Base-by-base conservation (phyloP, 352 stramenopile species). In the Pythium volutum region DNA sequence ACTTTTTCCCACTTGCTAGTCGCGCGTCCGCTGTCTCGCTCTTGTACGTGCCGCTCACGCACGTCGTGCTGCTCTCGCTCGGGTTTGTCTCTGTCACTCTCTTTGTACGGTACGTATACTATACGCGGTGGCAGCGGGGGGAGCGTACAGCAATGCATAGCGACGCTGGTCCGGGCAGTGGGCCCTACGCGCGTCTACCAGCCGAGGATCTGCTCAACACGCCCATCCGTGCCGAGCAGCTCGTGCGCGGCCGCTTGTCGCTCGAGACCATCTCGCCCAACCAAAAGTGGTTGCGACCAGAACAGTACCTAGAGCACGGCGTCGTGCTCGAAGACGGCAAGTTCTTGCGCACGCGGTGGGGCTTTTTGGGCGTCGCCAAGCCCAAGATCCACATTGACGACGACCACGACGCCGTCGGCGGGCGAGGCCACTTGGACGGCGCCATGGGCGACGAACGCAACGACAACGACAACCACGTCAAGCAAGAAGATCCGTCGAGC, bases 321-420 rank as follows among this genome's bases (percentile, higher is more conserved):
- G 55, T 73, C 36, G 23, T 55, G 39, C 34, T 74, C 10, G 59
- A 71, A 41, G 49, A 59, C 12, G 55, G 59, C 29, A 51, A 66
- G 14, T 75, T 59, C 42, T 45, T 88, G 50, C 66, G 58, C 26
- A 77, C 64, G n/a, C 66, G 64, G 26, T 66, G 65, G 27, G 79
- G 79, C 7, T 88, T 88, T 45, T 36, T 74, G 9, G 66, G 77
- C 33, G 55, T 81, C 29, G 74, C 80, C 6, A 71, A 84, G 36
- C 71, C 78, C 41, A 70, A 70, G 43, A 65, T 70, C 51, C 51
- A 52, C 46, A 62, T 66, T 15, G 63, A 66, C 50, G 63, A 70
- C 51, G 51, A 61, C 36, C 62, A 69, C 49, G 62, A 61, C 31
- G 55, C 51, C 4, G 49, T 69, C 25, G 62, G 62, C 10, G 49